A percentile compares a stretch with the other conserved stretches of the same genome.
Evolutionary conservation across 352 stramenopile species (phyloP).

Genomic region (Elongisporangium undulatum): DNA sequence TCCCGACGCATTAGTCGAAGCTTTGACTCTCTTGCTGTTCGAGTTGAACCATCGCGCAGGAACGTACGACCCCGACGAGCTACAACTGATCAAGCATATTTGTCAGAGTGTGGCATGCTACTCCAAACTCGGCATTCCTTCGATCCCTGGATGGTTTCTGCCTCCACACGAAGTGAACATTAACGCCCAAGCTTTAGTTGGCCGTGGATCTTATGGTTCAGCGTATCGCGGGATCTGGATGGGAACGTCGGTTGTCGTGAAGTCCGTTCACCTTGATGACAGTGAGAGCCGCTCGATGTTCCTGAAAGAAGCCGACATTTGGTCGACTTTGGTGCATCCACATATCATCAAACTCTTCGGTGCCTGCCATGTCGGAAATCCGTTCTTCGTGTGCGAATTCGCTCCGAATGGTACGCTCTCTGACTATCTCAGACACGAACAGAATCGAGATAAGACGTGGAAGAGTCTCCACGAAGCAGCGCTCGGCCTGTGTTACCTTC

Average conservation of each 20-base stretch:
- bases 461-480: conserved; percentile 4
- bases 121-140: too few species aligned
- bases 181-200: too few species aligned
- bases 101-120: too few species aligned
- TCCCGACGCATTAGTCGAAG: too few species aligned
- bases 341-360: conserved; percentile 10
- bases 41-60: too few species aligned
- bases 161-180: too few species aligned
- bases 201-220: too few species aligned
- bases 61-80: too few species aligned
- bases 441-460: conserved; percentile 2
- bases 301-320: conserved; percentile 8
- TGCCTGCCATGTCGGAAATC: conserved; percentile 5
- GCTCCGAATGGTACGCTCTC: conserved; percentile 5
- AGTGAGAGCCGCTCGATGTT: conserved; percentile 4
- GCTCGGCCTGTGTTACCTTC: conserved; percentile 4
- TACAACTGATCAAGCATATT: too few species aligned
- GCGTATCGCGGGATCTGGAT: not conserved
- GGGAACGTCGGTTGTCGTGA: not conserved
- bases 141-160: too few species aligned
- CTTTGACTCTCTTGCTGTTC: too few species aligned
- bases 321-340: conserved; percentile 10
- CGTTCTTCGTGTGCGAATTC: conserved; percentile 13
- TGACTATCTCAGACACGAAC: not conserved
- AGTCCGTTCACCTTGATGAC: not conserved